A percentile compares a stretch with the other conserved stretches of the same genome.
These are phyloP conservation scores for Candida glucosophila DNA, from an alignment of 1,139 yeast genomes.

Conservation along the genomic window DNA sequence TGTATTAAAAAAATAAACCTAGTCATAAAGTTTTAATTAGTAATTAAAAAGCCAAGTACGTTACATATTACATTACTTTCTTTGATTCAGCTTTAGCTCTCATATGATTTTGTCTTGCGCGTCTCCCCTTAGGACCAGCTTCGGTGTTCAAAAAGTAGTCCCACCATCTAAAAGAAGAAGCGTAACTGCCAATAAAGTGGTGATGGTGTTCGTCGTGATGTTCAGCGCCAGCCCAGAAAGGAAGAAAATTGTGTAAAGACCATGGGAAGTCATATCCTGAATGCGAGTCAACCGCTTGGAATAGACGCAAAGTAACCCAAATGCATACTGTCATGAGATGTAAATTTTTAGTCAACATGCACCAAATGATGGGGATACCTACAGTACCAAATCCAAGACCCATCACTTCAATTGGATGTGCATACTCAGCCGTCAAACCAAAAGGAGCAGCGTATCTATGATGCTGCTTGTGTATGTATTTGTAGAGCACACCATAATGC, in stretches of 20 bases:
- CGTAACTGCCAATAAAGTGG: conserved; percentile 37
- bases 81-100: conserved; percentile 13
- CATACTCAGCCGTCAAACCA: conserved; percentile 42
- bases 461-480: conserved; percentile 41
- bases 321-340: conserved; percentile 36
- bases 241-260: conserved; percentile 37
- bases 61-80: conserved; percentile 1
- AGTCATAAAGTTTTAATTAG: not conserved
- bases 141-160: conserved; percentile 35
- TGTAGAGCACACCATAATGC: conserved; percentile 39
- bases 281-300: conserved; percentile 42
- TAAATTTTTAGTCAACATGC: conserved; percentile 26
- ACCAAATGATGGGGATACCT: conserved; percentile 37
- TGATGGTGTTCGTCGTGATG: conserved; percentile 44
- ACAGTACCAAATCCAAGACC: conserved; percentile 40
- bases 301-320: conserved; percentile 36
- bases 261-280: conserved; percentile 43
- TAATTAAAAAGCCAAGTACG: too few species aligned
- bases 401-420: conserved; percentile 40
- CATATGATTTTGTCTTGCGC: conserved; percentile 25
- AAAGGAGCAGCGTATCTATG: conserved; percentile 44
- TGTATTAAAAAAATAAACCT: conserved; percentile 1
- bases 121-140: conserved; percentile 37
- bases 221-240: conserved; percentile 46
- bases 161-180: conserved; percentile 42